These are phyloP conservation scores for Acanthamoeba castellanii DNA, from an alignment of 208 protist species.

Conservation along the genomic window DNA sequence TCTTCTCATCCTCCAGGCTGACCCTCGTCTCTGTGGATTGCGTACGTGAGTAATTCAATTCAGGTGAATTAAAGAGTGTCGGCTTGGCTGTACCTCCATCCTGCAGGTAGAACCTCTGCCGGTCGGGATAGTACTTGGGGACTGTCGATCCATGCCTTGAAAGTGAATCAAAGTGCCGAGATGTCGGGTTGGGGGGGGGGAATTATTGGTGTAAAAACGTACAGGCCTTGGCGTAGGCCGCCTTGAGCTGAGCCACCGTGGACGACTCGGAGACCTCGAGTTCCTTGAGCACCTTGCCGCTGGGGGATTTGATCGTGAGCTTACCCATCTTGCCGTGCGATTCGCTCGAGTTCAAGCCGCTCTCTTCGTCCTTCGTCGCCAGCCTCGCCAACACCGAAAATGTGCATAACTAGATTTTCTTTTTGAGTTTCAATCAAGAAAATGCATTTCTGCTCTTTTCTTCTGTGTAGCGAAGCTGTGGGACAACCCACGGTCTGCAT, in stretches of 20 bases:
- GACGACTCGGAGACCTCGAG: background rate
- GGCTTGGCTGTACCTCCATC: background rate
- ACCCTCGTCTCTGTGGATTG: background rate
- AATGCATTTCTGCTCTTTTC: background rate
- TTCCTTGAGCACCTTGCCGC: constrained; percentile 39
- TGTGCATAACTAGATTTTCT: too few relatives aligned
- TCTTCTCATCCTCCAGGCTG: constrained; percentile 26
- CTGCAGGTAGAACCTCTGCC: constrained; percentile 14
- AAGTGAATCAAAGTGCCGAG: background rate
- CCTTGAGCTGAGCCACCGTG: constrained; percentile 17
- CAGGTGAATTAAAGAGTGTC: too few relatives aligned
- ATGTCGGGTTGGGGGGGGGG: background rate
- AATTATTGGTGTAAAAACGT: background rate
- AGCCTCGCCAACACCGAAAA: too few relatives aligned
- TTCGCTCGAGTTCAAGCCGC: too few relatives aligned
- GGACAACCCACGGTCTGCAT: too few relatives aligned
- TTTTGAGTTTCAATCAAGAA: too few relatives aligned
- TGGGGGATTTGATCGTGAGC: constrained; percentile 12
- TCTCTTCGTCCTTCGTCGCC: too few relatives aligned
- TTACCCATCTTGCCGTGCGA: background rate
- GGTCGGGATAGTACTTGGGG: constrained; percentile 25
- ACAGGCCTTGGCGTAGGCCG: constrained; percentile 24
- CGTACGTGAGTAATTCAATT: background rate
- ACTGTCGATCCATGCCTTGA: background rate
- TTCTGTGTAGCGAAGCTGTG: too few relatives aligned